Evolutionary conservation across 2,329 filamentous ascomycete genomes (phyloP).

Genomic region (Penicillium polonicum): DNA sequence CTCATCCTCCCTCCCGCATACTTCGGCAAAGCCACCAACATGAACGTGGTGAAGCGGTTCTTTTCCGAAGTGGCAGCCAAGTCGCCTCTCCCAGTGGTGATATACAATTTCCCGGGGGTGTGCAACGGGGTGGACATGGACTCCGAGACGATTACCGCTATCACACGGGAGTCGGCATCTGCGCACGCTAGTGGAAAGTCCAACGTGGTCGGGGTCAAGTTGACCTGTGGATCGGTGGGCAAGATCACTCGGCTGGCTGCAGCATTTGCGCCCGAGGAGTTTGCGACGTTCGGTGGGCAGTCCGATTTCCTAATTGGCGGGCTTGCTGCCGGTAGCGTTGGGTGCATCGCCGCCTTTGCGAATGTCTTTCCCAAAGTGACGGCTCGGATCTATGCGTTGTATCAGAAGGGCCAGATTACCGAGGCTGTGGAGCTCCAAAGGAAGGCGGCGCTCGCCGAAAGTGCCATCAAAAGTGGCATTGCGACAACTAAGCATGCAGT

Average conservation of each 20-base stretch:
- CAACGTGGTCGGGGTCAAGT: slow-evolving; percentile 64
- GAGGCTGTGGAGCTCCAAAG: slow-evolving; percentile 62
- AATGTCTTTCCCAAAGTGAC: slow-evolving; percentile 59
- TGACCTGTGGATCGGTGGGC: slow-evolving; percentile 63
- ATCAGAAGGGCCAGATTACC: slow-evolving; percentile 54
- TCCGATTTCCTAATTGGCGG: slow-evolving; percentile 66
- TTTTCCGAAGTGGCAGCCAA: slow-evolving; percentile 57
- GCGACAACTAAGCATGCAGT: slow-evolving; percentile 67
- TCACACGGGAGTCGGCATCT: slow-evolving; percentile 49
- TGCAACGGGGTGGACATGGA: slow-evolving; percentile 68
- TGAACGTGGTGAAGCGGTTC: slow-evolving; percentile 59
- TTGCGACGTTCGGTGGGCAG: slow-evolving; percentile 70
- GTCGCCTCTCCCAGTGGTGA: slow-evolving; percentile 57
- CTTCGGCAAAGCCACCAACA: slow-evolving; percentile 62
- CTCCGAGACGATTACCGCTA: slow-evolving; percentile 58
- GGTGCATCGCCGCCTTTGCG: slow-evolving; percentile 58
- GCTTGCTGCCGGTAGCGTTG: slow-evolving; percentile 52
- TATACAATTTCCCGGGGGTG: slow-evolving; percentile 69
- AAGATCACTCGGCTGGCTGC: slow-evolving; percentile 59
- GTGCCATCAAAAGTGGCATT: slow-evolving; percentile 64
- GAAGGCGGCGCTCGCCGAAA: slow-evolving; percentile 63
- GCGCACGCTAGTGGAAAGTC: slow-evolving; percentile 25
- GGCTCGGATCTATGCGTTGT: slow-evolving; percentile 60
- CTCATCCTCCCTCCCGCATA: slow-evolving; percentile 64
- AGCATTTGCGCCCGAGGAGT: slow-evolving; percentile 54